Conservation (phyloP, 805 yeast genomes). For the Phaffomyces antillensis region DNA sequence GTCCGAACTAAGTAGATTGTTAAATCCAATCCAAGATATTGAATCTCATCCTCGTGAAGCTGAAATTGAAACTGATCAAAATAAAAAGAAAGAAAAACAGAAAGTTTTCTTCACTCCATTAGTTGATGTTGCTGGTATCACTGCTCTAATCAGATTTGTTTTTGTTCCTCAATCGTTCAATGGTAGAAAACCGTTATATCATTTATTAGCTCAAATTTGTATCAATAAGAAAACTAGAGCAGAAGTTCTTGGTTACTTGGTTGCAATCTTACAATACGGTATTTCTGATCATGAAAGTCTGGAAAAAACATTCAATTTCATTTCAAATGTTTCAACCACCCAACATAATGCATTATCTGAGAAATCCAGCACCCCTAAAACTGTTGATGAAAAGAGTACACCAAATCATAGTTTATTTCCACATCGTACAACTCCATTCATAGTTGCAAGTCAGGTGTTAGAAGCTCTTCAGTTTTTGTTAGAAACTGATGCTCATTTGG, state of each 20-base stretch:
- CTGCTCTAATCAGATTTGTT: constrained; percentile 61
- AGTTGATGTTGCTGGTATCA: constrained; percentile 68
- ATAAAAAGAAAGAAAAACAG: constrained; percentile 27
- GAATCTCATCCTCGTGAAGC: not conserved
- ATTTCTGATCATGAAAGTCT: constrained; percentile 49
- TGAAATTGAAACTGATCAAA: constrained; percentile 15
- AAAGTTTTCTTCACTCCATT: constrained; percentile 53
- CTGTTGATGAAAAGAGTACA: constrained; percentile 9
- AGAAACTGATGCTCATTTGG: constrained; percentile 57
- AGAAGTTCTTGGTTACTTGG: constrained; percentile 62
- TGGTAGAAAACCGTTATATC: constrained; percentile 57
- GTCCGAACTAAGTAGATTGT: not conserved
- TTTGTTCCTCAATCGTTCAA: constrained; percentile 65
- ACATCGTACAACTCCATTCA: constrained; percentile 54
- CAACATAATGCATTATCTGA: constrained; percentile 3
- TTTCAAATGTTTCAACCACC: constrained; percentile 29
- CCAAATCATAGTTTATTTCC: constrained; percentile 31
- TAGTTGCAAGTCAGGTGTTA: constrained; percentile 69
- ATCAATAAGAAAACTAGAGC: constrained; percentile 70
- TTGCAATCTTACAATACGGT: constrained; percentile 75
- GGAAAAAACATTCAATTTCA: constrained; percentile 52
- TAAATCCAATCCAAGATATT: no score
- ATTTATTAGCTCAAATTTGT: constrained; percentile 60
- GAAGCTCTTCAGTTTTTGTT: constrained; percentile 68
- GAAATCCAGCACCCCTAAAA: constrained; percentile 12